These are phyloP conservation scores for Myriosclerotinia curreyana DNA, from an alignment of 2,329 filamentous ascomycete species.

Conservation along the genomic window DNA sequence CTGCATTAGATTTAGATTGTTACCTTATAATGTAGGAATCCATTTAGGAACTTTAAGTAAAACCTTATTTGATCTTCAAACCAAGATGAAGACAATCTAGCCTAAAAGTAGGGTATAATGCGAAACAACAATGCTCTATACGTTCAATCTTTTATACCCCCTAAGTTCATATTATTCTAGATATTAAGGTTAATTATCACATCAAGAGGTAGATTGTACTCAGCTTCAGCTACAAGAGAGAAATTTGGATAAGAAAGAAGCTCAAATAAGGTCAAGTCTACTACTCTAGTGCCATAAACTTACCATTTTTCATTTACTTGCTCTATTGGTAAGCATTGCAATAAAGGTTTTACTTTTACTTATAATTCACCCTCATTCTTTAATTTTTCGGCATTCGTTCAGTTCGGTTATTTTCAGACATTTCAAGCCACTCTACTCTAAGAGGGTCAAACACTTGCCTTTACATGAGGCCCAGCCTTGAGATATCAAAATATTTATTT, in stretches of 20 bases:
- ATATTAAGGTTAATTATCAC: not conserved
- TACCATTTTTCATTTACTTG: not conserved
- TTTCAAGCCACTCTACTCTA: not conserved
- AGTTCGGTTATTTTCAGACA: not conserved
- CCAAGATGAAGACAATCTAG: not conserved
- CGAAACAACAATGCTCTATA: not conserved
- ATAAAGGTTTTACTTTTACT: not conserved
- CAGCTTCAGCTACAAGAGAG: conserved; percentile 1
- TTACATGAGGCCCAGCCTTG: not conserved
- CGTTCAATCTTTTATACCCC: not conserved
- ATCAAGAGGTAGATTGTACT: not conserved
- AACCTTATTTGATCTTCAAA: conserved; percentile 4
- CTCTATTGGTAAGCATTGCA: not conserved
- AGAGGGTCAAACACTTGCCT: not conserved
- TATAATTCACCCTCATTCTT: not conserved
- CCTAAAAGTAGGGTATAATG: too few relatives aligned
- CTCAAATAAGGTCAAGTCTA: conserved; percentile 6
- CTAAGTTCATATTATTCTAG: not conserved
- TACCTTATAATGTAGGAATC: not conserved
- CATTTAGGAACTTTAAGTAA: not conserved
- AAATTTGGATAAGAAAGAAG: not conserved
- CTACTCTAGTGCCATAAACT: not conserved
- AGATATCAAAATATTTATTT: not conserved
- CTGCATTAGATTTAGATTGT: too few relatives aligned
- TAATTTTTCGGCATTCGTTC: not conserved